These are phyloP conservation scores for Citrus inodora DNA, from an alignment of 345 rosid species.

Conservation along the genomic window DNA sequence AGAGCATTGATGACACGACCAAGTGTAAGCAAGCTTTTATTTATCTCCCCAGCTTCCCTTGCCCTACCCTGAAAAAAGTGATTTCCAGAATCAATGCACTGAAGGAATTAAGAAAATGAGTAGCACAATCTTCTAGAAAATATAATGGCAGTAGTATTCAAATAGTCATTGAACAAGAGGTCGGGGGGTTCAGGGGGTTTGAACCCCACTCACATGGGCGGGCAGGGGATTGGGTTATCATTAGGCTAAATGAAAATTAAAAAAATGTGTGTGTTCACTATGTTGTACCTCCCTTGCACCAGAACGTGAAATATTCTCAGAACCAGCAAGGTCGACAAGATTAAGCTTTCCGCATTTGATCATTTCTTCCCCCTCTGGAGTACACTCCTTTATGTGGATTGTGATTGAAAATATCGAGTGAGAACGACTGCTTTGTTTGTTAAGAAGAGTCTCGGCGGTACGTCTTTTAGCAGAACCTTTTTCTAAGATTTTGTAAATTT, in stretches of 20 bases:
- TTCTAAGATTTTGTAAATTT: constrained; percentile 94
- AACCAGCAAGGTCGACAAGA: constrained; percentile 99
- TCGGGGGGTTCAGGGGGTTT: background rate
- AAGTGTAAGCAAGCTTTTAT: constrained; percentile 97
- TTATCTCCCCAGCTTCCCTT: constrained; percentile 99
- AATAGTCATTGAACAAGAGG: background rate
- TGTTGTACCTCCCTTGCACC: constrained; percentile 89
- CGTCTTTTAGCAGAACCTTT: constrained; percentile 97
- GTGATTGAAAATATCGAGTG: constrained; percentile 96
- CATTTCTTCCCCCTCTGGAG: constrained; percentile 99
- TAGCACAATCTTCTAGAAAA: constrained; percentile 20
- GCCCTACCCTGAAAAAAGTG: constrained; percentile 82
- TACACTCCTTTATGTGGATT: constrained; percentile 90
- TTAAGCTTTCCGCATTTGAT: constrained; percentile 96
- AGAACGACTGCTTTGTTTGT: constrained; percentile 99
- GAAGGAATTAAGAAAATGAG: background rate
- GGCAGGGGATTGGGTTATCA: background rate
- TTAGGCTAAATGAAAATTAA: background rate
- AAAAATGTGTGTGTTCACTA: constrained; percentile 1
- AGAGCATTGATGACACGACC: constrained; percentile 97
- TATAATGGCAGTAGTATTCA: background rate
- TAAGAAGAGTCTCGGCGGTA: constrained; percentile 97
- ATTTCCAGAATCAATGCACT: background rate
- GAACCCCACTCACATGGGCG: too few relatives aligned
- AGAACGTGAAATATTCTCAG: constrained; percentile 97